phyloP scores from a whole-genome alignment of 2,329 filamentous ascomycete genomes.

The Hymenotorrendiella dingleyae region DNA sequence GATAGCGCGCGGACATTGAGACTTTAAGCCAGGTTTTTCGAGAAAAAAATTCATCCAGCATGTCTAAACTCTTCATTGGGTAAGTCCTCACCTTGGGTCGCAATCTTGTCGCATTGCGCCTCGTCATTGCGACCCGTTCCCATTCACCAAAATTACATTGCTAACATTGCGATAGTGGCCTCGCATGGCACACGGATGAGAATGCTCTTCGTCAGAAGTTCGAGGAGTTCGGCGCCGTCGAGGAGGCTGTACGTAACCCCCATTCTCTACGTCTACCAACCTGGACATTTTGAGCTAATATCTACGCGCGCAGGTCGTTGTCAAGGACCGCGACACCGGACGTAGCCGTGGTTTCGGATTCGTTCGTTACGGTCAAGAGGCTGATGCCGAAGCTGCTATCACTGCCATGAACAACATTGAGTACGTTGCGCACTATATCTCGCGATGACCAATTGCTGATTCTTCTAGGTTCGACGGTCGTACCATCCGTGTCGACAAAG shows the following conservation, averaged over 20 bases:
- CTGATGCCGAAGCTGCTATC: conserved; percentile 73
- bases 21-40: conserved; percentile 30
- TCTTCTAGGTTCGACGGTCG: conserved; percentile 78
- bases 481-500: conserved; percentile 91
- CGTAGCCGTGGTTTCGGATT: conserved; percentile 97
- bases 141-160: not conserved
- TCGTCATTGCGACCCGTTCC: no score
- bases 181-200: conserved; percentile 98
- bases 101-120: no score
- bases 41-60: conserved; percentile 40
- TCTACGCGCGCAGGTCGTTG: conserved; percentile 64
- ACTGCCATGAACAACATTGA: conserved; percentile 80
- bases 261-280: conserved; percentile 3
- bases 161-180: conserved; percentile 58
- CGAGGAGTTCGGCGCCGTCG: conserved; percentile 81
- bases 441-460: conserved; percentile 12
- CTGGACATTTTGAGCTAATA: conserved; percentile 11
- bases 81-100: conserved; percentile 42
- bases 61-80: conserved; percentile 96
- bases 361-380: conserved; percentile 76
- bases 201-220: conserved; percentile 82
- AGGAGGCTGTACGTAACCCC: conserved; percentile 78
- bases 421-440: conserved; percentile 47
- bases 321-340: conserved; percentile 94
- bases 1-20: conserved; percentile 34